A percentile compares a stretch with the other conserved stretches of the same genome.
Evolutionary conservation across 345 rosid genomes (phyloP).

Genomic region (Brassica carinata): DNA sequence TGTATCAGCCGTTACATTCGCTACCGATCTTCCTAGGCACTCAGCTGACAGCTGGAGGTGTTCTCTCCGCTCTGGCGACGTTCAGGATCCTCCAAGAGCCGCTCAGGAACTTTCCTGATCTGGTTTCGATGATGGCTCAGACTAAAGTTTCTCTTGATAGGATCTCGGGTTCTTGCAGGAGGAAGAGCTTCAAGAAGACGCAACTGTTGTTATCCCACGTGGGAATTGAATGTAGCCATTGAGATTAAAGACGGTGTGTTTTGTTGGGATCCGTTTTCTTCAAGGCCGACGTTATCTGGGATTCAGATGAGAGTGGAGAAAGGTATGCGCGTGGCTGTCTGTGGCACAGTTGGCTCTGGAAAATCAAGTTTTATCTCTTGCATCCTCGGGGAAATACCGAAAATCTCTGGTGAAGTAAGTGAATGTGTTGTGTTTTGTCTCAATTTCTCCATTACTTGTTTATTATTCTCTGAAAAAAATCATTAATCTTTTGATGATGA

Average conservation of each 20-base stretch:
- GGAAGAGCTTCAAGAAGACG: conserved; percentile 95
- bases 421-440: no score
- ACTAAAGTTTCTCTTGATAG: conserved; percentile 99
- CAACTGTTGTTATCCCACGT: conserved; percentile 75
- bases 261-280: conserved; percentile 78
- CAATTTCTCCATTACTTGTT: no score
- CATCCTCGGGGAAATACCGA: conserved; percentile 98
- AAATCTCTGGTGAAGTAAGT: conserved; percentile 96
- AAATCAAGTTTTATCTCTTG: conserved; percentile 98
- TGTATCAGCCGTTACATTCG: conserved; percentile 94
- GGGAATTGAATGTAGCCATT: conserved; percentile 63
- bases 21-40: conserved; percentile 84
- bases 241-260: conserved; percentile 85
- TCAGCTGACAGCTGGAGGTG: conserved; percentile 96
- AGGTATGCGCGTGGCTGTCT: conserved; percentile 99
- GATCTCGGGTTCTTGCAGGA: conserved; percentile 91
- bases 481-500: conserved; percentile 28
- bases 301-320: conserved; percentile 78
- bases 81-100: conserved; percentile 99
- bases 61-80: conserved; percentile 98
- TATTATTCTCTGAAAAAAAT: conserved; percentile 4
- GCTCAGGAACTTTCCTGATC: conserved; percentile 96
- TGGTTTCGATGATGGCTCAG: conserved; percentile 99
- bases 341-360: conserved; percentile 98
- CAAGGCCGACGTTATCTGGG: conserved; percentile 73